Conservation (phyloP, 2,329 filamentous ascomycete genomes). For the Geosmithia flava region DNA sequence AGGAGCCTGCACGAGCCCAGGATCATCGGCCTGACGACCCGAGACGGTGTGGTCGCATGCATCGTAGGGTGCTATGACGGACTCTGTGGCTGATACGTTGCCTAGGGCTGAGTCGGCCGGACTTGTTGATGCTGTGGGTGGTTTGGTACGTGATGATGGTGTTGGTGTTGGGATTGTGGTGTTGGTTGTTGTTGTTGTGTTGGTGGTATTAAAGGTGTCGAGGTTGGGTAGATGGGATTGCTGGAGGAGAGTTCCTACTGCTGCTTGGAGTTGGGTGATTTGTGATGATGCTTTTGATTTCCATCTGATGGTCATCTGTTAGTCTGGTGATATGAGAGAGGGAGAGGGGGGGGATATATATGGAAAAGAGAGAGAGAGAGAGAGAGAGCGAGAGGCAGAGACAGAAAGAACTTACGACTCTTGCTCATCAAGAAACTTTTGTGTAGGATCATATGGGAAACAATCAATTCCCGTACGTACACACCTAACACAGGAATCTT, state of each 20-base stretch:
- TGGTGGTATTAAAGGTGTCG: neutral
- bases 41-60: conserved; percentile 1
- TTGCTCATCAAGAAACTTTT: conserved; percentile 7
- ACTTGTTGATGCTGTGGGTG: neutral
- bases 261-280: conserved; percentile 6
- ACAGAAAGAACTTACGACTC: conserved; percentile 2
- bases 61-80: conserved; percentile 1
- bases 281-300: conserved; percentile 5
- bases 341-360: neutral
- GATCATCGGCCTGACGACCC: conserved; percentile 13
- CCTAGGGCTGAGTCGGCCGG: conserved; percentile 2
- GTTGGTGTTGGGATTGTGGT: neutral
- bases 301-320: conserved; percentile 4
- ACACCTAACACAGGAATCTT: conserved; percentile 4
- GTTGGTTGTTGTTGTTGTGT: neutral
- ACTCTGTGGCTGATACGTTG: conserved; percentile 1
- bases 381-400: neutral
- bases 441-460: conserved; percentile 4
- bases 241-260: conserved; percentile 6
- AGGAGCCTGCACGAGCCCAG: conserved; percentile 5
- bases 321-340: neutral
- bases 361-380: neutral
- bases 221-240: conserved; percentile 5
- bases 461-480: conserved; percentile 6
- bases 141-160: neutral